A percentile compares a stretch with the other conserved stretches of the same genome.
Conservation (phyloP, 2,329 filamentous ascomycete genomes). For the Aspergillus latus region DNA sequence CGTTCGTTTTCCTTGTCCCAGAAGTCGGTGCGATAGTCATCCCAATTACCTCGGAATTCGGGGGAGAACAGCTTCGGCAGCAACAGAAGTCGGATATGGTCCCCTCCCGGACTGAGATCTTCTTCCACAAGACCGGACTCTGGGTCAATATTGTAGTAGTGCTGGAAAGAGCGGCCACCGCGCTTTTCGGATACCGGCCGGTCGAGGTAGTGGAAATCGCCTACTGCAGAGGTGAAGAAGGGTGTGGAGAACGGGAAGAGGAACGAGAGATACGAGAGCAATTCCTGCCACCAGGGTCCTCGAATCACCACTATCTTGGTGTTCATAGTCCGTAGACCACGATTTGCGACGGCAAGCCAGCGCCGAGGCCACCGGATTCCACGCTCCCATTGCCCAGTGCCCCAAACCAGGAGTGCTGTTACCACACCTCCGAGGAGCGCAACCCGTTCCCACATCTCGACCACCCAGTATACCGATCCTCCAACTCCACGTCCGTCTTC, state of each 20-base stretch:
- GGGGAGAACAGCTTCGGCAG: slow-evolving; percentile 93
- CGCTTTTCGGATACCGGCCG: slow-evolving; percentile 47
- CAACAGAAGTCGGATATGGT: slow-evolving; percentile 86
- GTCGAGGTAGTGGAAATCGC: slow-evolving; percentile 79
- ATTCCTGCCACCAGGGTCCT: slow-evolving; percentile 77
- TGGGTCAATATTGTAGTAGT: slow-evolving; percentile 59
- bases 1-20: slow-evolving; percentile 97
- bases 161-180: slow-evolving; percentile 34
- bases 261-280: slow-evolving; percentile 70
- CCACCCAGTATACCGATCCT: slow-evolving; percentile 92
- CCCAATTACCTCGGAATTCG: slow-evolving; percentile 95
- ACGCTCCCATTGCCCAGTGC: slow-evolving; percentile 92
- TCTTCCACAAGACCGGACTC: slow-evolving; percentile 71
- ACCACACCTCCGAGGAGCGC: slow-evolving; percentile 89
- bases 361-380: slow-evolving; percentile 90
- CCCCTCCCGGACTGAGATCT: slow-evolving; percentile 83
- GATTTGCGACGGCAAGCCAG: slow-evolving; percentile 86
- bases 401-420: slow-evolving; percentile 85
- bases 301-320: slow-evolving; percentile 91
- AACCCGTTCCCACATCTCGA: slow-evolving; percentile 86
- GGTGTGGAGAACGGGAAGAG: slow-evolving; percentile 70
- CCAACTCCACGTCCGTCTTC: slow-evolving; percentile 91
- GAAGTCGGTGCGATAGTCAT: slow-evolving; percentile 88
- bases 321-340: slow-evolving; percentile 88
- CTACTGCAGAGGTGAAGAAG: slow-evolving; percentile 62